Evolutionary conservation across 2,329 filamentous ascomycete species (phyloP).

Genomic region (Xylaria arbuscula): DNA sequence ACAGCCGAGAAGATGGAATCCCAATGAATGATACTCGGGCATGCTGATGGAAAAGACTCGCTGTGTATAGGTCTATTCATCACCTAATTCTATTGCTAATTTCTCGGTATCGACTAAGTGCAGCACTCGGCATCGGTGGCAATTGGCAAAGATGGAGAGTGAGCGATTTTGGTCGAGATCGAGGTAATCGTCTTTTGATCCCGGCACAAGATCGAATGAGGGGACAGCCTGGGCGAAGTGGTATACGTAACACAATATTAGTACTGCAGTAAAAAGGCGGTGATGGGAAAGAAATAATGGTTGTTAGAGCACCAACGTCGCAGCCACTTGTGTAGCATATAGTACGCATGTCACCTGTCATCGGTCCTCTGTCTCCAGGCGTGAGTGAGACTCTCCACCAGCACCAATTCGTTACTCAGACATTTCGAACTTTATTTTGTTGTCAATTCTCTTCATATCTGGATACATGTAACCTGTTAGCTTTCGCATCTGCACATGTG

Average conservation of each 20-base stretch:
- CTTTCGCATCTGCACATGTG: constrained; percentile 6
- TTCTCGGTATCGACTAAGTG: neutral
- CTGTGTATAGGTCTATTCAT: neutral
- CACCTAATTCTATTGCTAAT: neutral
- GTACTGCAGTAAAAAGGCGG: neutral
- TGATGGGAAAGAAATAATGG: neutral
- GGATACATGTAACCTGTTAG: neutral
- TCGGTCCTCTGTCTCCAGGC: neutral
- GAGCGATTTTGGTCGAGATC: neutral
- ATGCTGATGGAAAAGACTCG: neutral
- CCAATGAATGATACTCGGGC: neutral
- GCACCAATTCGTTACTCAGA: neutral
- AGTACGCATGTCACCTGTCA: neutral
- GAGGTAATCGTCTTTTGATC: neutral
- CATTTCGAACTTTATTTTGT: neutral
- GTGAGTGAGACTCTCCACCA: neutral
- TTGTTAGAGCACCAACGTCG: neutral
- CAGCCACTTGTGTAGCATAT: neutral
- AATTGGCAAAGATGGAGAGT: neutral
- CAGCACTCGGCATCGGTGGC: neutral
- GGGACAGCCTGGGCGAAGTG: neutral
- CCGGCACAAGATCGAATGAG: neutral
- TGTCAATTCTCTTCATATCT: neutral
- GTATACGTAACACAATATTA: neutral
- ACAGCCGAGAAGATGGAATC: neutral